Conservation (phyloP, 1,284 basidiomycete genomes). For the Earliella scabrosa region DNA sequence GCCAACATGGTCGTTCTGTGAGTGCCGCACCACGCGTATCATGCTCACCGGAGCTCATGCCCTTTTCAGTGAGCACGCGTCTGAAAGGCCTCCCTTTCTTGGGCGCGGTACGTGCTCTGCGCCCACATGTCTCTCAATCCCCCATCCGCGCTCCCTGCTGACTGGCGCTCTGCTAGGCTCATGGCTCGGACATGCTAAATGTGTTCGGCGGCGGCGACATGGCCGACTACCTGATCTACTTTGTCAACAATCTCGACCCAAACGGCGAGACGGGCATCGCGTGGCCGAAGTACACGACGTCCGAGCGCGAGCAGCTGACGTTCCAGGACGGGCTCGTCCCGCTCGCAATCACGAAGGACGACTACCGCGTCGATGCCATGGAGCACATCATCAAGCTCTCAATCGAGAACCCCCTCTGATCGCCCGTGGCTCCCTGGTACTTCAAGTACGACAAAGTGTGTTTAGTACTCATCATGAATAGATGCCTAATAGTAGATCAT, state of each 20-base stretch:
- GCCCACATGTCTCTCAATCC: too few relatives aligned
- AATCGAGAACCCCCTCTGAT: slow-evolving; percentile 39
- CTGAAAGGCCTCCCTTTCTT: not conserved
- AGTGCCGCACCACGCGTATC: not conserved
- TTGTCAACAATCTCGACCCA: slow-evolving; percentile 31
- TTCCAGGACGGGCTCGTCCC: slow-evolving; percentile 32
- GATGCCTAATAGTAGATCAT: too few relatives aligned
- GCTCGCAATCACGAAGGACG: slow-evolving; percentile 33
- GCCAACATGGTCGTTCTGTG: slow-evolving; percentile 37
- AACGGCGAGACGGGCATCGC: slow-evolving; percentile 22
- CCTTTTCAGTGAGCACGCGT: not conserved
- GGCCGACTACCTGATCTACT: slow-evolving; percentile 30
- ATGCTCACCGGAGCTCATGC: not conserved
- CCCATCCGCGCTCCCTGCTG: slow-evolving; percentile 34
- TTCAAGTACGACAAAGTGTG: too few relatives aligned
- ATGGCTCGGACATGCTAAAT: slow-evolving; percentile 28
- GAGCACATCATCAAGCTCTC: slow-evolving; percentile 43
- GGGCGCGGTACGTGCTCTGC: slow-evolving; percentile 41
- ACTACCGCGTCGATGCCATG: slow-evolving; percentile 40
- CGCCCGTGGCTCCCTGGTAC: too few relatives aligned
- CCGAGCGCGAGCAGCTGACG: slow-evolving; percentile 25
- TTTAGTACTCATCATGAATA: too few relatives aligned
- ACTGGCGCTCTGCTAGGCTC: slow-evolving; percentile 43
- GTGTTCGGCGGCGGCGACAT: slow-evolving; percentile 26
- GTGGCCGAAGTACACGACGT: slow-evolving; percentile 28